Percentiles rank a stretch among this genome's conserved stretches.
Conservation (phyloP, 768 basidiomycete genomes). For the Kwoniella dendrophila region DNA sequence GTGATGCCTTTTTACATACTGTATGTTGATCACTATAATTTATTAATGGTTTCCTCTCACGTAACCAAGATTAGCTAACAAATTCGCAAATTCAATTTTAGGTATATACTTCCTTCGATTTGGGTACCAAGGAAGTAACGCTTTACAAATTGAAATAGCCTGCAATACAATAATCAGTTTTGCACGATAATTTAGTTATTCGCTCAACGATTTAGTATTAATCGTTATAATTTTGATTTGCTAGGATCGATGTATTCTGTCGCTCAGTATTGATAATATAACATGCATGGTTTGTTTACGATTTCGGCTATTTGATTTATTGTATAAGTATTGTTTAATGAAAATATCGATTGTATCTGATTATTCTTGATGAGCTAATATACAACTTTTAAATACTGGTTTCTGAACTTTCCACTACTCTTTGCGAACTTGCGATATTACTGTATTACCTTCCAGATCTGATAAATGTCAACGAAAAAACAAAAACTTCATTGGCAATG, state of each 20-base stretch:
- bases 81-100: background rate
- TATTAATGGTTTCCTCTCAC: background rate
- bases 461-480: too few relatives aligned
- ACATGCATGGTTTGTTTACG: too few relatives aligned
- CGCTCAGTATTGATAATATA: too few relatives aligned
- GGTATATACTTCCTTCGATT: constrained; percentile 18
- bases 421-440: background rate
- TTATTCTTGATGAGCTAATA: background rate
- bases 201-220: too few relatives aligned
- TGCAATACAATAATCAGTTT: too few relatives aligned
- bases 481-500: background rate
- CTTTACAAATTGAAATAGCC: constrained; percentile 17
- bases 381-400: background rate
- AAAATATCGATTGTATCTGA: background rate
- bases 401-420: background rate
- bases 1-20: constrained; percentile 17
- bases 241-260: too few relatives aligned
- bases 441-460: too few relatives aligned
- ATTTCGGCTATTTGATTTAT: too few relatives aligned
- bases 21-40: background rate
- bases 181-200: too few relatives aligned
- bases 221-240: too few relatives aligned
- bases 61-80: background rate
- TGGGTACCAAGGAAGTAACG: constrained; percentile 20
- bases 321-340: background rate